Conservation (phyloP, 140 eudicot species). For the Bidens hawaiensis region DNA sequence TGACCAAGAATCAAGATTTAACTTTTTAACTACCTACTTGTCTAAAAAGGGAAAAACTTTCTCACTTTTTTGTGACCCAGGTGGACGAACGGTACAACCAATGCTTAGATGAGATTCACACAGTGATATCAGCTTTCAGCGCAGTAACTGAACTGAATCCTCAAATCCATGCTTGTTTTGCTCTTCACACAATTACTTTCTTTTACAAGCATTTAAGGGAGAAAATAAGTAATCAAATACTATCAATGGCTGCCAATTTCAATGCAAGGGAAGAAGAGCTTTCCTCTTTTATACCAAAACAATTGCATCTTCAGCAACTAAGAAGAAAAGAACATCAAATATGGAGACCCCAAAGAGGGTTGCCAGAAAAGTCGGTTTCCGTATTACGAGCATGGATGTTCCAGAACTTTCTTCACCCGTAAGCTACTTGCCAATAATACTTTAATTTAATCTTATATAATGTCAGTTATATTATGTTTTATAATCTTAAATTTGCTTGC, state of each 20-base stretch:
- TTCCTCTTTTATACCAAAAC: conserved; percentile 68
- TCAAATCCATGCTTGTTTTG: conserved; percentile 70
- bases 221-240: conserved; percentile 75
- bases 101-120: conserved; percentile 85
- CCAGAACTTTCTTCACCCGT: conserved; percentile 98
- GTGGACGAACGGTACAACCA: conserved; percentile 79
- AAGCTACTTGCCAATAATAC: conserved; percentile 16
- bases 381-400: conserved; percentile 97
- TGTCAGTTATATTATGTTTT: not conserved
- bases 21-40: not conserved
- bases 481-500: conserved; percentile 11
- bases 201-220: conserved; percentile 71
- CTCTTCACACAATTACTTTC: conserved; percentile 67
- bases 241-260: conserved; percentile 50
- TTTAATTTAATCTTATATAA: not conserved
- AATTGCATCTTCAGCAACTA: conserved; percentile 90
- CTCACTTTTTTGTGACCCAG: conserved; percentile 26
- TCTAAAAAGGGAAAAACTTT: not conserved
- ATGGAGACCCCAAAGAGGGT: conserved; percentile 97
- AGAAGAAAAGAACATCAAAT: conserved; percentile 76
- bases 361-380: conserved; percentile 89
- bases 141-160: conserved; percentile 92
- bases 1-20: not conserved
- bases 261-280: conserved; percentile 42
- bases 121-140: conserved; percentile 79